Conservation (phyloP, 306 rosid genomes). For the Castanospermum australe region DNA sequence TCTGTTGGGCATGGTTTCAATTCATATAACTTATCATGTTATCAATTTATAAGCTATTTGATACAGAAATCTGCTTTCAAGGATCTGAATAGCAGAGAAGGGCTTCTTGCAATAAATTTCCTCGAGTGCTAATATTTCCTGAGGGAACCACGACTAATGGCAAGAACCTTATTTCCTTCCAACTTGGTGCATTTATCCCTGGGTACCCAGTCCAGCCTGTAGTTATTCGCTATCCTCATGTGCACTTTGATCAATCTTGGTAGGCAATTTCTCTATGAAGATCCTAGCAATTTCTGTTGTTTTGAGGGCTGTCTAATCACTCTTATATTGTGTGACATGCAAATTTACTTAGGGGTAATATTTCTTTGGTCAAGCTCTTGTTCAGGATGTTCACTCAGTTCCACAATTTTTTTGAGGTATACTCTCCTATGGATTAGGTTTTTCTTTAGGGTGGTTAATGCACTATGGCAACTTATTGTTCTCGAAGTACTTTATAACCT, state of each 20-base stretch:
- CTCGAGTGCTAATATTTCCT: conserved; percentile 88
- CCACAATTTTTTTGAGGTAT: conserved; percentile 95
- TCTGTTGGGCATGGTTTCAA: background rate
- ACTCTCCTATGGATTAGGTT: conserved; percentile 11
- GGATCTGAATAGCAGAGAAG: conserved; percentile 98
- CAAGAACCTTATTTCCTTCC: conserved; percentile 81
- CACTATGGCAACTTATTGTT: background rate
- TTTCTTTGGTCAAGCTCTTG: conserved; percentile 81
- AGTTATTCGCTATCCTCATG: conserved; percentile 88
- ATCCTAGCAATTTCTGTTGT: conserved; percentile 25
- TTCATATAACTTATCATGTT: conserved; percentile 28
- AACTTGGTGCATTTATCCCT: conserved; percentile 93
- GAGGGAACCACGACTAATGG: conserved; percentile 99
- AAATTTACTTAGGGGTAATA: conserved; percentile 65
- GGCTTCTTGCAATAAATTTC: conserved; percentile 83
- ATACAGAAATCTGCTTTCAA: conserved; percentile 90
- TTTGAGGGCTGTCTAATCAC: conserved; percentile 20
- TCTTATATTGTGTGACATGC: conserved; percentile 14
- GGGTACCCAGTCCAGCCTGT: conserved; percentile 88
- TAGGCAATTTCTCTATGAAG: conserved; percentile 39
- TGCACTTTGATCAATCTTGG: conserved; percentile 99
- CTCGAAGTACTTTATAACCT: conserved; percentile 10
- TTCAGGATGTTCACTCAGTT: conserved; percentile 95
- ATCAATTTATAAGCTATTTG: conserved; percentile 86
- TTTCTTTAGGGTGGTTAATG: conserved; percentile 7